Conservation (phyloP, 495 filamentous ascomycete species). For the Annulohypoxylon nitens region DNA sequence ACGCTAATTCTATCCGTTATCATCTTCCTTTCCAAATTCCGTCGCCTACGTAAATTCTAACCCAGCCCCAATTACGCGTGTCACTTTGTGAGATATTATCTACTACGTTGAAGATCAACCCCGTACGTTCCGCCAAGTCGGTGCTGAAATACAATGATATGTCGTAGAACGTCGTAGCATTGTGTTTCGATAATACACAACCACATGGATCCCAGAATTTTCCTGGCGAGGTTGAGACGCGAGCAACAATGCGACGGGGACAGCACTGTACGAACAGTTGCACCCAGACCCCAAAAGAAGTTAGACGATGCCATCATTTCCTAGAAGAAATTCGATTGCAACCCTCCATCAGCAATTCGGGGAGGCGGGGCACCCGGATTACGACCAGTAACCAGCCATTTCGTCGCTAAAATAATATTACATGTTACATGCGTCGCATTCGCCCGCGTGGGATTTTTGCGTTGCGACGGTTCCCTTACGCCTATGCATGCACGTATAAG, state of each 20-base stretch:
- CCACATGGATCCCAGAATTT: conserved; percentile 4
- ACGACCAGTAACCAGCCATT: not conserved
- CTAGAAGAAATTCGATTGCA: not conserved
- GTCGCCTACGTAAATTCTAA: not conserved
- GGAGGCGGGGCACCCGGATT: conserved; percentile 1
- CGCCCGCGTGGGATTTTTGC: conserved; percentile 1
- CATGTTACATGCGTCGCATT: conserved; percentile 6
- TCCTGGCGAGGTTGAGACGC: not conserved
- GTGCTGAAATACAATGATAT: conserved; percentile 6
- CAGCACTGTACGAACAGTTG: not conserved
- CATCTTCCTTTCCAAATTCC: no score
- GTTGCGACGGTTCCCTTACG: conserved; percentile 8
- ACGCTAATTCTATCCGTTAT: not conserved
- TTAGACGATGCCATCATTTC: not conserved
- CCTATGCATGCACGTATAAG: not conserved
- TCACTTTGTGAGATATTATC: not conserved
- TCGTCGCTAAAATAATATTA: conserved; percentile 2
- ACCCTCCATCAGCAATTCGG: conserved; percentile 1
- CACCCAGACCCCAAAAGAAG: not conserved
- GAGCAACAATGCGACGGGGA: conserved; percentile 2
- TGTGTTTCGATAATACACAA: not conserved
- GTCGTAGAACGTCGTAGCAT: not conserved
- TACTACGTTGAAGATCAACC: not conserved
- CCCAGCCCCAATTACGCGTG: not conserved
- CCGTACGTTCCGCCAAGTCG: not conserved